Conservation (phyloP, 768 basidiomycete species). For the Leucocoprinus sp. region DNA sequence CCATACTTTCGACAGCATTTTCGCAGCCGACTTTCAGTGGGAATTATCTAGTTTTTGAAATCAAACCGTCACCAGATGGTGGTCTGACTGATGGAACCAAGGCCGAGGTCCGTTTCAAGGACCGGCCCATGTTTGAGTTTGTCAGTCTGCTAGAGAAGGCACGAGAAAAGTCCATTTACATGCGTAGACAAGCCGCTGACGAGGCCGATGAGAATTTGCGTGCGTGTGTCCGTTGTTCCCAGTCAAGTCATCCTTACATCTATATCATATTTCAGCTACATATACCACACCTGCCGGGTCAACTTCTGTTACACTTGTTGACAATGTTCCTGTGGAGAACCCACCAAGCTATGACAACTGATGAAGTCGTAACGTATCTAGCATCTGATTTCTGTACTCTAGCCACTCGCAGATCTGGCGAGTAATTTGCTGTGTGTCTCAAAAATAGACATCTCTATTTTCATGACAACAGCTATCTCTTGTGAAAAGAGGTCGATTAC, state of each 20-base stretch:
- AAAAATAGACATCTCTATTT: background rate
- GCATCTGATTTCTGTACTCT: conserved; percentile 6
- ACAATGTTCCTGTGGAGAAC: conserved; percentile 38
- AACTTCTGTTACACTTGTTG: conserved; percentile 31
- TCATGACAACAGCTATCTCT: too few relatives aligned
- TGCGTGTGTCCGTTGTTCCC: conserved; percentile 26
- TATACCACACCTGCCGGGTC: conserved; percentile 40
- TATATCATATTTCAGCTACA: conserved; percentile 33
- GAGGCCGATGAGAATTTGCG: conserved; percentile 49
- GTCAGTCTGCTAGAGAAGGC: conserved; percentile 68
- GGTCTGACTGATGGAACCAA: conserved; percentile 56
- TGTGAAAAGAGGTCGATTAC: too few relatives aligned
- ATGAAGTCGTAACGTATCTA: conserved; percentile 1
- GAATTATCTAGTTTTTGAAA: conserved; percentile 59
- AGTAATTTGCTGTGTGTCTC: background rate
- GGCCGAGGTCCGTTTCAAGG: conserved; percentile 60
- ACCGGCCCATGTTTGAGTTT: conserved; percentile 67
- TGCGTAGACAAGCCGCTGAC: conserved; percentile 53
- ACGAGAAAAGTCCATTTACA: conserved; percentile 65
- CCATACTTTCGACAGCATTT: conserved; percentile 62
- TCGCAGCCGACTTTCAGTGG: conserved; percentile 68
- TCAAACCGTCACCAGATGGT: conserved; percentile 62
- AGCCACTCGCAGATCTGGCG: conserved; percentile 2
- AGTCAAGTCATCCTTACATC: background rate
- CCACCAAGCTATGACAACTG: conserved; percentile 40